These are phyloP conservation scores for Carpinus viminea DNA, from an alignment of 306 rosid genomes.

Conservation along the genomic window DNA sequence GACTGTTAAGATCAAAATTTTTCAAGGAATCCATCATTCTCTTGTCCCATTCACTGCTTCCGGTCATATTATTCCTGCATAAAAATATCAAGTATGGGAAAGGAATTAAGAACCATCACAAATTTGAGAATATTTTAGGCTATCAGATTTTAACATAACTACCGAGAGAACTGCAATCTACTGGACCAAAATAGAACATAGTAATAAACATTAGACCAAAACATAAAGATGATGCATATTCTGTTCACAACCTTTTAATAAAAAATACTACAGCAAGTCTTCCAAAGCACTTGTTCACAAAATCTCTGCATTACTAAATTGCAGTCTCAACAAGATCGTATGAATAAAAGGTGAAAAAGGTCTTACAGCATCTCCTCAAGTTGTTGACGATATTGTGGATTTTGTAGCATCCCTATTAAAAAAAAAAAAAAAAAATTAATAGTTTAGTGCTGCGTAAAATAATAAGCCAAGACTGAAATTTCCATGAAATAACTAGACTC, in stretches of 20 bases:
- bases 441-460: not conserved
- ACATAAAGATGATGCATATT: not conserved
- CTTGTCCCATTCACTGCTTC: slow-evolving; percentile 80
- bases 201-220: not conserved
- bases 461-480: not conserved
- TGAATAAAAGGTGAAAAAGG: not conserved
- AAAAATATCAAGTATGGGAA: slow-evolving; percentile 14
- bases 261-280: not conserved
- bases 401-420: slow-evolving; percentile 86
- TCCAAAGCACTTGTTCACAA: not conserved
- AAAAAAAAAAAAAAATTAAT: slow-evolving; percentile 24
- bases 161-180: slow-evolving; percentile 24
- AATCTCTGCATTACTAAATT: not conserved
- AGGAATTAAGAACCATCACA: slow-evolving; percentile 11
- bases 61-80: slow-evolving; percentile 82
- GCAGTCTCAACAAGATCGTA: not conserved
- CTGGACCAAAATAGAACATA: not conserved
- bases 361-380: slow-evolving; percentile 97
- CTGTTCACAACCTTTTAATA: not conserved
- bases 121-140: slow-evolving; percentile 11
- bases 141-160: slow-evolving; percentile 1
- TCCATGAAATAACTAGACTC: not conserved
- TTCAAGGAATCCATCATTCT: slow-evolving; percentile 90
- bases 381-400: slow-evolving; percentile 93
- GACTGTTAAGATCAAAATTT: slow-evolving; percentile 91